Base-by-base conservation (phyloP, 2,329 filamentous ascomycete genomes). In the Monilinia vaccinii-corymbosi region DNA sequence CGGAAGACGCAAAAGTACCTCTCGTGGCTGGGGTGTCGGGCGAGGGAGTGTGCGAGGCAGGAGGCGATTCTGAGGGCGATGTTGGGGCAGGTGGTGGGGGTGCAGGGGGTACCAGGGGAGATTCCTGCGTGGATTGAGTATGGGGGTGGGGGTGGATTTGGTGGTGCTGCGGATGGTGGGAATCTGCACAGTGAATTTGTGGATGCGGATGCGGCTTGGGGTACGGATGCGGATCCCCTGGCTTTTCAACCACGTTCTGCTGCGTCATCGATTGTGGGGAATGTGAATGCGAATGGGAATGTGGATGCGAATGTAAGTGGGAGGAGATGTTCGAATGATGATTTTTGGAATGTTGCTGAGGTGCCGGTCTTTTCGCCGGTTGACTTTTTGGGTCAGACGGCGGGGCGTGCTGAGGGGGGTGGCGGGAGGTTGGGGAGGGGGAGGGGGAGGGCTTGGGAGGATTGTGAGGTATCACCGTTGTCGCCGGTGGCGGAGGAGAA, bases 1-100 rank as follows among this genome's bases (percentile, higher is more conserved):
- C 56, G 63, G 18, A 65, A 64, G 48, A 31, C 60, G 5, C 64
- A 62, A 38, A 81, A 79, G 62, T 71, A 77, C 44, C 67, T 77
- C 5, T 69, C 71, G 2, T 71, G 76, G 58, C 61, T 82, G 13
- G 75, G 70, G 50, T 71, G 70, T 55, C 75, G 75, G 60, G 74
- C 83, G 36, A 67, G 71, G n/a, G 73, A 77, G 47, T 75, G 73
- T 0, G 75, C 75, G 3, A 72, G 75, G 56, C 77, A 82, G 65
- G 77, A 83, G 65, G 75, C 71, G 57, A 64, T 71, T 18, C 75
- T 81, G 8, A 68, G 78, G 44, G 60, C 71, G 18, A 72, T 79
- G 3, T 71, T 84, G 25, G n/a, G 71, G 75, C 14, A n/a, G n/a
- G n/a, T n/a, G n/a, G n/a, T n/a, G n/a, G n/a, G n/a, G n/a, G n/a